phyloP scores from a whole-genome alignment of 305 asterid species.

The Solanum chacoense region DNA sequence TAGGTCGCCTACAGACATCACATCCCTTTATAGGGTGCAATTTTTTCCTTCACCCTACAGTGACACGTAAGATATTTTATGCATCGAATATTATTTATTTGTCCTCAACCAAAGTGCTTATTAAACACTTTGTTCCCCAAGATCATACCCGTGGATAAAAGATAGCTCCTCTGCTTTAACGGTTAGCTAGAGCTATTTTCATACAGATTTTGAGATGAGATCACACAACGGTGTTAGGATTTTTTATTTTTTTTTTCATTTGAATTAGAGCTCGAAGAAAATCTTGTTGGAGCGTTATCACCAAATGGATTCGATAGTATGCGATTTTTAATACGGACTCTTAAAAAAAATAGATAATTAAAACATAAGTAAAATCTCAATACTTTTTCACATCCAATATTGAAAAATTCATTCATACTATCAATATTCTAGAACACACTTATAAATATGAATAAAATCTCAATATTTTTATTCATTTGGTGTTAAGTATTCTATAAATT shows the following conservation, averaged over 20 bases:
- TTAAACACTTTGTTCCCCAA: not conserved
- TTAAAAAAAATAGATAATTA: too few relatives aligned
- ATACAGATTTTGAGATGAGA: not conserved
- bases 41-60: accelerated
- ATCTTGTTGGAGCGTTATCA: too few relatives aligned
- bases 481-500: not conserved
- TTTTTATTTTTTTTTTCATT: too few relatives aligned
- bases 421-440: not conserved
- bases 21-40: accelerated
- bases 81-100: not conserved
- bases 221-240: not conserved
- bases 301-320: too few relatives aligned
- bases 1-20: accelerated
- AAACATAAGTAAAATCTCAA: not conserved
- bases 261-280: not conserved
- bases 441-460: not conserved
- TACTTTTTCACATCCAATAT: not conserved
- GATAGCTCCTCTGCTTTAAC: not conserved
- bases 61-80: not conserved
- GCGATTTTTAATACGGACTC: accelerated
- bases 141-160: not conserved
- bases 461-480: not conserved
- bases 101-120: not conserved
- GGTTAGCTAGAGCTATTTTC: not conserved
- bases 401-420: too few relatives aligned